These are phyloP conservation scores for Ustilaginoidea virens DNA, from an alignment of 2,329 filamentous ascomycete species.

Conservation along the genomic window DNA sequence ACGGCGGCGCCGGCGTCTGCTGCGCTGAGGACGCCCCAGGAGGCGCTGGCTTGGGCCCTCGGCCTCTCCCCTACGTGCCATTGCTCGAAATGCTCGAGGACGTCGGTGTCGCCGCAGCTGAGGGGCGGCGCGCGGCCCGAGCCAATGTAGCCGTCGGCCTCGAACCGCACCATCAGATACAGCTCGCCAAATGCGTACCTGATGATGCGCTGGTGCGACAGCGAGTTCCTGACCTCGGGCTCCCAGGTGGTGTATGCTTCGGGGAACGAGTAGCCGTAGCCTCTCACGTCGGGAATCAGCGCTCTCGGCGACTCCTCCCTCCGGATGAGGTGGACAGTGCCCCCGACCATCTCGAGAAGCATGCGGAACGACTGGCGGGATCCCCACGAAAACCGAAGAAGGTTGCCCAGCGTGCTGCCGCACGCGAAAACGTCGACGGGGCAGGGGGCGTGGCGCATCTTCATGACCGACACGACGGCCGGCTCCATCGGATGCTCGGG, in stretches of 20 bases:
- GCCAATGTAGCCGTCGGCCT: slow-evolving; percentile 13
- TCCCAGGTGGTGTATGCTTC: slow-evolving; percentile 53
- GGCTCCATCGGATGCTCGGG: slow-evolving; percentile 35
- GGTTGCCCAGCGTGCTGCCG: slow-evolving; percentile 39
- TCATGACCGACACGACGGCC: slow-evolving; percentile 24
- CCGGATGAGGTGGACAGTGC: slow-evolving; percentile 44
- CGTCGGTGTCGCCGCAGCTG: not conserved
- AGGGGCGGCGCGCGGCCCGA: not conserved
- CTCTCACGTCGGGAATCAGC: slow-evolving; percentile 35
- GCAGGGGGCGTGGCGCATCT: slow-evolving; percentile 7
- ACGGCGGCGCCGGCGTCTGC: slow-evolving; percentile 9
- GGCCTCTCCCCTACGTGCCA: no score
- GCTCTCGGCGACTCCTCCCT: slow-evolving; percentile 45
- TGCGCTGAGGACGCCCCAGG: not conserved
- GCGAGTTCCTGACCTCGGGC: slow-evolving; percentile 32
- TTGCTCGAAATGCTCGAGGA: not conserved
- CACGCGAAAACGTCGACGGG: slow-evolving; percentile 38
- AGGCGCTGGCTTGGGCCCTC: not conserved
- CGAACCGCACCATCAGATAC: slow-evolving; percentile 13
- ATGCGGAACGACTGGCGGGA: slow-evolving; percentile 36
- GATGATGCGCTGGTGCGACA: slow-evolving; percentile 39
- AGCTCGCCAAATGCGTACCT: slow-evolving; percentile 6
- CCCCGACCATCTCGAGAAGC: slow-evolving; percentile 32
- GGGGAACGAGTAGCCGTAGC: slow-evolving; percentile 52
- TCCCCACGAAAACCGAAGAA: slow-evolving; percentile 35